Evolutionary conservation across 768 basidiomycete species (phyloP).

Genomic region (Hemileccinum rubropunctum): DNA sequence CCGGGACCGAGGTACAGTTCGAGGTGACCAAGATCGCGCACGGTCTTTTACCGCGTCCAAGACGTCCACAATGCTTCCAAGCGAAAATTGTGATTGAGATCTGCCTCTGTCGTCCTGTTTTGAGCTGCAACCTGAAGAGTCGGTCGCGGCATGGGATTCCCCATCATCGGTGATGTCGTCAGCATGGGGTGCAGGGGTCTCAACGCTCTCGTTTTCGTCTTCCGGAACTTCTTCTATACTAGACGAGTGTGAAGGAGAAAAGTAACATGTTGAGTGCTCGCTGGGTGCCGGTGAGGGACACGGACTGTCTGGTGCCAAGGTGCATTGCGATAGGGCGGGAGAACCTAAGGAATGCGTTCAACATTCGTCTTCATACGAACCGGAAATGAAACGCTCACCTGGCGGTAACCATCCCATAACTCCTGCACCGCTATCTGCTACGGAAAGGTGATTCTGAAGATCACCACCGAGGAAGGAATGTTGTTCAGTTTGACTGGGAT

Average conservation of each 20-base stretch:
- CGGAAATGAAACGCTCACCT: slow-evolving; percentile 4
- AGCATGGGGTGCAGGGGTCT: slow-evolving; percentile 4
- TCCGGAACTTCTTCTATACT: slow-evolving; percentile 44
- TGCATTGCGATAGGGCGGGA: not conserved
- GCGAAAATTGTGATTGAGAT: slow-evolving; percentile 48
- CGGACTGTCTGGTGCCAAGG: slow-evolving; percentile 1
- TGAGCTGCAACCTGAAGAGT: slow-evolving; percentile 14
- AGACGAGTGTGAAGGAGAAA: slow-evolving; percentile 36
- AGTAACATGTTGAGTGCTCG: slow-evolving; percentile 2
- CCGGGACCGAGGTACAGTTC: slow-evolving; percentile 4
- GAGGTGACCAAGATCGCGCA: slow-evolving; percentile 49
- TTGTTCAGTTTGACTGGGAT: slow-evolving; percentile 16
- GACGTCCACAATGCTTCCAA: slow-evolving; percentile 50
- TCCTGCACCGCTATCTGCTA: slow-evolving; percentile 8
- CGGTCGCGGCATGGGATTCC: slow-evolving; percentile 10
- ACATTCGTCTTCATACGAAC: not conserved
- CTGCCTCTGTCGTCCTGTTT: slow-evolving; percentile 31
- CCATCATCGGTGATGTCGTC: slow-evolving; percentile 14
- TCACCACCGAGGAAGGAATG: not conserved
- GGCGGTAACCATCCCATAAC: not conserved
- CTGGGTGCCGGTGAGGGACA: slow-evolving; percentile 11
- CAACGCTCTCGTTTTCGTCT: slow-evolving; percentile 20
- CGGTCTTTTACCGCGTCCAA: slow-evolving; percentile 43
- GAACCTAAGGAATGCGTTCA: slow-evolving; percentile 10
- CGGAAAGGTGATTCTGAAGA: not conserved